Evolutionary conservation across 1,139 yeast genomes (phyloP), one percentile per base, ranked within the genome.

Genomic region (Torulaspora pretoriensis): DNA sequence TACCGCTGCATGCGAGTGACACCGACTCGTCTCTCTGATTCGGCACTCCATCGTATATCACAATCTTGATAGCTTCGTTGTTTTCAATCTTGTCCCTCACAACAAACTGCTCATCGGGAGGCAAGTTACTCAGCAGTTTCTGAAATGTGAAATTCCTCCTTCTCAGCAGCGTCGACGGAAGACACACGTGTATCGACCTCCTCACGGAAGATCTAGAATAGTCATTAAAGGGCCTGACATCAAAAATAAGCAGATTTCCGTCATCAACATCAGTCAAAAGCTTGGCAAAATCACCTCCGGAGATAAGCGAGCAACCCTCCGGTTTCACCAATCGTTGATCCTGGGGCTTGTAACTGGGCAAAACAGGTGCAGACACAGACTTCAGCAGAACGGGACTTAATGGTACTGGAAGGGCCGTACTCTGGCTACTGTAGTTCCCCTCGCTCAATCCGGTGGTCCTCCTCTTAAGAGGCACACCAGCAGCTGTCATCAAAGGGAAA

Each of bases 101-200:
- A 16, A 48, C 53, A 3, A 45, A 38, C 52, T 69, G 70, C 44
- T 76, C 81, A 38, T 59, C 39, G 3, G 53, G 38, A 2, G 68
- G 59, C 45, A 64, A 50, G 49, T 63, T 67, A 33, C 57, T 61
- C 16, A 69, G 38, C 55, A 65, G 61, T 75, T 53, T 82, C 66
- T 45, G 68, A 53, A 85, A 68, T 13, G 77, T 75, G 57, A 82
- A 85, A 47, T 77, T 80, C 30, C 77, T 71, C 50, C 96, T 74
- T 59, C 83, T 83, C 52, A 87, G 67, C 38, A 87, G 69, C 1
- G 95, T 86, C 14, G 92, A 80, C 1, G 95, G 95, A 19, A 86
- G 68, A 57, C 90, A 83, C 28, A 86, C 73, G 59, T 83, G 83
- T 35, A 83, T 68, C 1, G 95, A 75, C 37, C 73, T 67, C n/a